Percentiles rank a stretch among this genome's conserved stretches.
These are phyloP conservation scores for Debaryomyces hansenii DNA, from an alignment of 805 yeast genomes.

Conservation along the genomic window DNA sequence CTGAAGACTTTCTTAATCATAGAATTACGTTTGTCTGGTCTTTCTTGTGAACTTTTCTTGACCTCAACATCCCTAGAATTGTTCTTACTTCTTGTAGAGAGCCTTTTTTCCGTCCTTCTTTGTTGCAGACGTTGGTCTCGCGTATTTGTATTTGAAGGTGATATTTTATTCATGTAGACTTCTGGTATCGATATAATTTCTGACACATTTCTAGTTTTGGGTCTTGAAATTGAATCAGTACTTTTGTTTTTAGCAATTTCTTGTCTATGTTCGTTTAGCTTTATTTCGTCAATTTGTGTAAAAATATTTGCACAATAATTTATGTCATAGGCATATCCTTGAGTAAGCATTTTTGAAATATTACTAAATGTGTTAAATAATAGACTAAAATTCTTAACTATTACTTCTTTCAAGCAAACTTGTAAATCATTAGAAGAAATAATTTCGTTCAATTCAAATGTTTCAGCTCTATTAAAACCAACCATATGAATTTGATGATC, in stretches of 20 bases:
- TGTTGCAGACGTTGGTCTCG: not conserved
- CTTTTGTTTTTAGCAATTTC: not conserved
- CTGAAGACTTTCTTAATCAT: not conserved
- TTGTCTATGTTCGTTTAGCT: not conserved
- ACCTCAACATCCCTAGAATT: not conserved
- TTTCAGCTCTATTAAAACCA: conserved; percentile 14
- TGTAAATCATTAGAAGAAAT: conserved; percentile 21
- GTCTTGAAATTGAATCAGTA: not conserved
- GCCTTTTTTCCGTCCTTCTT: no score
- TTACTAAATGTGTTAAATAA: conserved; percentile 22
- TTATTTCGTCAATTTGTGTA: not conserved
- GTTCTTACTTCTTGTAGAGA: not conserved
- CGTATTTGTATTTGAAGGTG: not conserved
- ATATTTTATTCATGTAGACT: not conserved
- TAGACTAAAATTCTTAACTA: conserved; percentile 18
- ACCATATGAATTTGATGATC: conserved; percentile 20
- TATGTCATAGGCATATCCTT: conserved; percentile 17
- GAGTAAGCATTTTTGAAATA: conserved; percentile 20
- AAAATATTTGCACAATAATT: conserved; percentile 9
- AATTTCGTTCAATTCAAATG: conserved; percentile 19
- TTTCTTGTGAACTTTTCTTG: not conserved
- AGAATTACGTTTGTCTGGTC: not conserved
- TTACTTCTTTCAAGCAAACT: conserved; percentile 17
- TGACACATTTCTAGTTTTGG: not conserved
- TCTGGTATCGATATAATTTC: not conserved